Conservation (phyloP, 139 green algal species). For the Pycnococcus provasolii region DNA sequence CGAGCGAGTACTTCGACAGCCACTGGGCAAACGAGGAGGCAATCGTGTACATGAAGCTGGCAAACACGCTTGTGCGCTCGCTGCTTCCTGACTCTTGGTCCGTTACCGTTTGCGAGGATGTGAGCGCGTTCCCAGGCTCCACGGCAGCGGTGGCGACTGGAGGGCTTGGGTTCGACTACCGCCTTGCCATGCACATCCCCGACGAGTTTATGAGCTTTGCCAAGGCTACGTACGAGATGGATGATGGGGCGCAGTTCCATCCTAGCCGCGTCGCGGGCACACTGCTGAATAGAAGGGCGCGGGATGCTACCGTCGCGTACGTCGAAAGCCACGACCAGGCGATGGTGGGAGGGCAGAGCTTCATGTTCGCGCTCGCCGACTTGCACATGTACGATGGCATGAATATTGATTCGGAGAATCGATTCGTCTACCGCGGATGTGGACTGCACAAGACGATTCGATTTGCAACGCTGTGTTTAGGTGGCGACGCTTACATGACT, state of each 20-base stretch:
- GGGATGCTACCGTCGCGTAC: constrained; percentile 71
- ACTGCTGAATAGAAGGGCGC: constrained; percentile 45
- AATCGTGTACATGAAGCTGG: constrained; percentile 18
- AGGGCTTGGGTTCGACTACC: constrained; percentile 21
- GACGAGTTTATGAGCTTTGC: neutral
- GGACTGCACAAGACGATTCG: constrained; percentile 70
- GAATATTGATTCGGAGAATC: constrained; percentile 25
- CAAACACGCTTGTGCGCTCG: constrained; percentile 11
- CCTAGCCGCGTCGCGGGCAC: constrained; percentile 13
- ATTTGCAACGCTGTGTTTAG: constrained; percentile 38
- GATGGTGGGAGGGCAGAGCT: constrained; percentile 58
- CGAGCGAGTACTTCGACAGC: constrained; percentile 11
- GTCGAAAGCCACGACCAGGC: constrained; percentile 78
- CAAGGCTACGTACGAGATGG: neutral
- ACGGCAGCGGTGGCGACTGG: neutral
- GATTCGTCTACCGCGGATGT: constrained; percentile 51
- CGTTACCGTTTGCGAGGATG: constrained; percentile 29
- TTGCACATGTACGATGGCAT: constrained; percentile 74
- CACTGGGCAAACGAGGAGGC: constrained; percentile 16
- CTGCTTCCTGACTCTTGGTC: constrained; percentile 21
- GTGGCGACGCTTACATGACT: constrained; percentile 69
- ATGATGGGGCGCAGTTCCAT: constrained; percentile 1
- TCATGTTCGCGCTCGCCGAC: constrained; percentile 51
- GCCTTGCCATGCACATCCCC: constrained; percentile 13
- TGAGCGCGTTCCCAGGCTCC: constrained; percentile 6